Percentiles rank a stretch among this genome's conserved stretches.
These are phyloP conservation scores for Pulveroboletus sp. DNA, from an alignment of 768 basidiomycete species.

Conservation along the genomic window DNA sequence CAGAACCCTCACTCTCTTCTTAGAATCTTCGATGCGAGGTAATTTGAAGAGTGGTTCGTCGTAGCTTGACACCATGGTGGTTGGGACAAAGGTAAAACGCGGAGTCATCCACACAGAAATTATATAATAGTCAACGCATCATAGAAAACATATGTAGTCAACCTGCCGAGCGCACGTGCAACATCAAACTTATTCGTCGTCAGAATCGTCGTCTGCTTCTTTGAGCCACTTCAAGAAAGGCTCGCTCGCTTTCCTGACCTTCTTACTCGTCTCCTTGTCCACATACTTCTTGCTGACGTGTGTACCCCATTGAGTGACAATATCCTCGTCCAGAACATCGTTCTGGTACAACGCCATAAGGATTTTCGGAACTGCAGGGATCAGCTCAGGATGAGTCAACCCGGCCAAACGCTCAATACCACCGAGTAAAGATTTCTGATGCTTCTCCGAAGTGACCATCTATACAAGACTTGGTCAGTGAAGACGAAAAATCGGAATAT, in stretches of 20 bases:
- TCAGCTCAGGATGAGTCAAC: constrained; percentile 63
- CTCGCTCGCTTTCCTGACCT: constrained; percentile 90
- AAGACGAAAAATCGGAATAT: not conserved
- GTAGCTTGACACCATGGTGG: constrained; percentile 13
- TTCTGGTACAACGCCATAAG: constrained; percentile 92
- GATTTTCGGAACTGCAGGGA: constrained; percentile 77
- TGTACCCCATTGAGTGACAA: constrained; percentile 89
- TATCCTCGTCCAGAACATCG: constrained; percentile 89
- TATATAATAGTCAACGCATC: constrained; percentile 14
- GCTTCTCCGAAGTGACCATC: constrained; percentile 91
- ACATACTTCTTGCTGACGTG: constrained; percentile 97
- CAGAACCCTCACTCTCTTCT: constrained; percentile 51
- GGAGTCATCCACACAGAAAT: not conserved
- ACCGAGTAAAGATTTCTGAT: constrained; percentile 90
- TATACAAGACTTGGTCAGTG: constrained; percentile 27
- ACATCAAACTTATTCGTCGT: constrained; percentile 24
- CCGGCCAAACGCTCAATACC: constrained; percentile 88
- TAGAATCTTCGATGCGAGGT: constrained; percentile 44
- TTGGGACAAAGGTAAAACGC: not conserved
- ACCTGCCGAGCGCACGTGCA: not conserved
- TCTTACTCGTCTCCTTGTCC: constrained; percentile 92
- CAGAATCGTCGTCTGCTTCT: constrained; percentile 72
- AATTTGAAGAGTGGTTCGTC: constrained; percentile 34
- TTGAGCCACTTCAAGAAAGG: constrained; percentile 96
- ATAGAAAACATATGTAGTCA: not conserved